Conservation (phyloP, 1,284 basidiomycete species). For the Puccinia hordei region DNA sequence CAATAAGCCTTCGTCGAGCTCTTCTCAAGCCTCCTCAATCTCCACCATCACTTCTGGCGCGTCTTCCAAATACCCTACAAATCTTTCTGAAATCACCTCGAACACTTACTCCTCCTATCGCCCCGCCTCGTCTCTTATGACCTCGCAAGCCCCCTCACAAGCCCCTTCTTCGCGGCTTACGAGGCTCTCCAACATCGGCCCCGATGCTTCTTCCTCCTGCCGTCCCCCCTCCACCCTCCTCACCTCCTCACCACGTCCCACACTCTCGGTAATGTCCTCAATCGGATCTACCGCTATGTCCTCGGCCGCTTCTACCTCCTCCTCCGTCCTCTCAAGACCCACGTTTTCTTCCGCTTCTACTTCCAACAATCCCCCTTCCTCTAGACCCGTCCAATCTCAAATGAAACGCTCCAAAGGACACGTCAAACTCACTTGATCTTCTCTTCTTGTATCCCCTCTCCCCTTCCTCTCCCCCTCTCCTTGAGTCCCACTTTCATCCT, state of each 20-base stretch:
- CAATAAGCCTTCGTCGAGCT: neutral
- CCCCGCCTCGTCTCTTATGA: neutral
- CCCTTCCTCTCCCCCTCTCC: neutral
- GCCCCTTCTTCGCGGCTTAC: too few species aligned
- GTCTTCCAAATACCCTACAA: neutral
- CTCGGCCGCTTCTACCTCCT: neutral
- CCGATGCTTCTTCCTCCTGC: neutral
- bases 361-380: neutral
- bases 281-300: neutral
- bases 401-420: slow-evolving; percentile 33
- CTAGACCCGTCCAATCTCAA: slow-evolving; percentile 21
- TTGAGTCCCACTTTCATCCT: neutral
- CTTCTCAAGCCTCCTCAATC: slow-evolving; percentile 17
- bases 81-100: neutral
- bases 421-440: slow-evolving; percentile 22
- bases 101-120: neutral
- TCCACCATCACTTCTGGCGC: slow-evolving; percentile 22
- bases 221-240: neutral
- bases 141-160: neutral
- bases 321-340: slow-evolving; percentile 15
- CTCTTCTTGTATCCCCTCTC: slow-evolving; percentile 1
- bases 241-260: slow-evolving; percentile 24
- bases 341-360: neutral
- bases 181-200: neutral
- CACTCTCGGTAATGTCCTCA: slow-evolving; percentile 4